Conservation (phyloP, 495 filamentous ascomycete species). For the Penicillium steckii region DNA sequence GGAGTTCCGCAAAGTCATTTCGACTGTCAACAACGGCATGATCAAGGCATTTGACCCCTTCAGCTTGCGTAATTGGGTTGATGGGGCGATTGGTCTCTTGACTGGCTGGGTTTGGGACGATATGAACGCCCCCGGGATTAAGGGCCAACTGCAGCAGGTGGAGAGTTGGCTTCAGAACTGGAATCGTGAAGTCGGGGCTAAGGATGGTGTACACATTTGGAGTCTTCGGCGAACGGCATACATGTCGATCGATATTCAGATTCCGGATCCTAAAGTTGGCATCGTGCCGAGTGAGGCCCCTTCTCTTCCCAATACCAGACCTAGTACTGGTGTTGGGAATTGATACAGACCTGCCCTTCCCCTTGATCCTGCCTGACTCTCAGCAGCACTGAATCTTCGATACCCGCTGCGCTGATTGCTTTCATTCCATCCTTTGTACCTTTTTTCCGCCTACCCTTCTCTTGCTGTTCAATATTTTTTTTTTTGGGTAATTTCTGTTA, state of each 20-base stretch:
- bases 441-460: conserved; percentile 8
- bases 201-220: conserved; percentile 66
- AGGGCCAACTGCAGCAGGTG: conserved; percentile 61
- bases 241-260: conserved; percentile 84
- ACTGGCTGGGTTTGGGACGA: conserved; percentile 97
- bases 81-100: conserved; percentile 69
- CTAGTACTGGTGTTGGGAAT: conserved; percentile 33
- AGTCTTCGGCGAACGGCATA: conserved; percentile 80
- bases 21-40: conserved; percentile 71
- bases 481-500: conserved; percentile 22
- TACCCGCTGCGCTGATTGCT: conserved; percentile 1
- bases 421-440: neutral
- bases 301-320: conserved; percentile 40
- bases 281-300: conserved; percentile 41
- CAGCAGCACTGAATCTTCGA: no score
- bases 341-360: no score
- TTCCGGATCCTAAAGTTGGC: conserved; percentile 74
- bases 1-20: conserved; percentile 78
- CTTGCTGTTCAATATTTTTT: conserved; percentile 19
- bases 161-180: conserved; percentile 79
- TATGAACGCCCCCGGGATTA: conserved; percentile 68
- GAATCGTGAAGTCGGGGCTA: conserved; percentile 63
- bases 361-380: no score
- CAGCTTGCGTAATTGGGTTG: conserved; percentile 66
- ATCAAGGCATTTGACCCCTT: conserved; percentile 73